A percentile compares a stretch with the other conserved stretches of the same genome.
phyloP scores from a whole-genome alignment of 2,329 filamentous ascomycete species.

The Cytospora piceicola region DNA sequence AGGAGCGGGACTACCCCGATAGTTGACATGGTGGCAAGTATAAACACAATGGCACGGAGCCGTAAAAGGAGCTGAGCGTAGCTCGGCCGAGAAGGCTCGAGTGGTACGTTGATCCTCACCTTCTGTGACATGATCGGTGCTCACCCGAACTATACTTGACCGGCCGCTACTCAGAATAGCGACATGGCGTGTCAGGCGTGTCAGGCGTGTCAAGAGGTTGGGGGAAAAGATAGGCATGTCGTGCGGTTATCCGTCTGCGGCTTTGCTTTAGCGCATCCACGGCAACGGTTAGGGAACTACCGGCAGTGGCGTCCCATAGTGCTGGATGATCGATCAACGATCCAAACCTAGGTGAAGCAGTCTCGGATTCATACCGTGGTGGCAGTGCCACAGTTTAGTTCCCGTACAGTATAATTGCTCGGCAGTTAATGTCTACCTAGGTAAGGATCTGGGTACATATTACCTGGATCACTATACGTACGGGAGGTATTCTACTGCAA shows the following conservation, averaged over 20 bases:
- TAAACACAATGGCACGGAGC: neutral
- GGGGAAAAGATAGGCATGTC: neutral
- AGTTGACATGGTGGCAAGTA: neutral
- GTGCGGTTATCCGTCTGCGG: neutral
- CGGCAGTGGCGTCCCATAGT: neutral
- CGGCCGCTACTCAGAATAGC: neutral
- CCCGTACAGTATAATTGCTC: neutral
- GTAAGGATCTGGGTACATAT: too few relatives aligned
- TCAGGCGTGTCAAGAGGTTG: neutral
- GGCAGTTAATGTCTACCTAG: too few relatives aligned
- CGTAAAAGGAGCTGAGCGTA: neutral
- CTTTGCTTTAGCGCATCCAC: slow-evolving; percentile 1
- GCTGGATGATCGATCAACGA: neutral
- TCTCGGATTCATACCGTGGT: neutral
- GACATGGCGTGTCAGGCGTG: neutral
- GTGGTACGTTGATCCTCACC: neutral
- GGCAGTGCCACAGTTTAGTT: neutral
- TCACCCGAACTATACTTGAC: neutral
- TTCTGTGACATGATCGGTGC: neutral
- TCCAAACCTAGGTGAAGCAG: neutral
- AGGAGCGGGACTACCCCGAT: too few relatives aligned
- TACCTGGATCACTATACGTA: neutral
- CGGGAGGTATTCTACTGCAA: neutral
- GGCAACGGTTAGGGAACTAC: neutral
- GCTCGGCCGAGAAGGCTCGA: neutral